Conservation (phyloP, 108 stramenopile genomes). For the Cyclotella sp. region DNA sequence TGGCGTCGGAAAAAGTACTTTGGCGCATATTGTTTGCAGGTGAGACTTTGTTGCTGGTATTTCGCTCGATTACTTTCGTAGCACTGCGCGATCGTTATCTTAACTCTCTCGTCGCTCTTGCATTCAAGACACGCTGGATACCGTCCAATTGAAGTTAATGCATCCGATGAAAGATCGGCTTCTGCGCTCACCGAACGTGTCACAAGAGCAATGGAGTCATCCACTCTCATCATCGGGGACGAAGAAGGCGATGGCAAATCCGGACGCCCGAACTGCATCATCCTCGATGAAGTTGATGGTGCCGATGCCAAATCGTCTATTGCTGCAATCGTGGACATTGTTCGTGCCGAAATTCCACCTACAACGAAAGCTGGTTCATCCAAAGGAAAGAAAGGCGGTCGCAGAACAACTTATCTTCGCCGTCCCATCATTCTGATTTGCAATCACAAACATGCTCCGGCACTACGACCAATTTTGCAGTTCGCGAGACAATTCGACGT, state of each 20-base stretch:
- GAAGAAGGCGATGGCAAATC: conserved; percentile 28
- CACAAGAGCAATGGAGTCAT: conserved; percentile 84
- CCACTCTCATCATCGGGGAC: conserved; percentile 59
- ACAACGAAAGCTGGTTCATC: conserved; percentile 25
- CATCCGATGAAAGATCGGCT: conserved; percentile 94
- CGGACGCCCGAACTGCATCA: conserved; percentile 85
- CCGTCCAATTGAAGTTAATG: conserved; percentile 94
- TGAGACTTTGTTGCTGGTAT: background rate
- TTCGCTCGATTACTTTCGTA: background rate
- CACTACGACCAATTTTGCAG: conserved; percentile 91
- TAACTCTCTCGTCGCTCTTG: background rate
- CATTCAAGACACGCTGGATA: conserved; percentile 87
- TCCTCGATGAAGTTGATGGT: conserved; percentile 98
- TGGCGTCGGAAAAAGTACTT: conserved; percentile 96
- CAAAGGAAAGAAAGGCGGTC: conserved; percentile 40
- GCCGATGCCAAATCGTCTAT: conserved; percentile 91
- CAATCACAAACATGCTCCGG: conserved; percentile 96
- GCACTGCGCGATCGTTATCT: background rate
- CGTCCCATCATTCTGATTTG: conserved; percentile 97
- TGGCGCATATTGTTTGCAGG: conserved; percentile 93
- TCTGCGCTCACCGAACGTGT: conserved; percentile 82
- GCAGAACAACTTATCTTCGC: conserved; percentile 60
- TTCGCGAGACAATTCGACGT: conserved; percentile 88
- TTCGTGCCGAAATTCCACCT: conserved; percentile 78
- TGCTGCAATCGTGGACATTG: conserved; percentile 84